phyloP scores from a whole-genome alignment of 306 rosid genomes.

The Prunus mongolica region DNA sequence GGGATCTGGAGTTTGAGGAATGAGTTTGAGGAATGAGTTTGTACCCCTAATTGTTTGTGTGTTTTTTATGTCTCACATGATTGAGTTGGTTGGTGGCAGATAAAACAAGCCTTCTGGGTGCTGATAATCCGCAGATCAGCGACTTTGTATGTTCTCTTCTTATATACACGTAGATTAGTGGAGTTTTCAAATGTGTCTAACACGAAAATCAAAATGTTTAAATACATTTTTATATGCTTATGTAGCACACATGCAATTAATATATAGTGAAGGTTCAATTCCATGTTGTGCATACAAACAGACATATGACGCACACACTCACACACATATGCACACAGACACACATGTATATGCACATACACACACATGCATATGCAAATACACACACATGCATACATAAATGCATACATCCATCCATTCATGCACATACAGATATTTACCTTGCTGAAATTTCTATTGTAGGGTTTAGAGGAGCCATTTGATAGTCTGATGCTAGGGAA shows the following conservation, averaged over 20 bases:
- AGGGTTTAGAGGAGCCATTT: constrained; percentile 68
- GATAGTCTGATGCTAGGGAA: constrained; percentile 48
- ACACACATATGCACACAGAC: not conserved
- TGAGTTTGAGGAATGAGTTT: not conserved
- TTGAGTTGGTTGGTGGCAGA: constrained; percentile 49
- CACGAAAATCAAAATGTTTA: not conserved
- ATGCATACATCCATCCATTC: not conserved
- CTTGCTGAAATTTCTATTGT: constrained; percentile 18
- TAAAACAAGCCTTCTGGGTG: constrained; percentile 51
- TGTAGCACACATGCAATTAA: not conserved
- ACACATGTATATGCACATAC: too few relatives aligned
- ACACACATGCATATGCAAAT: not conserved
- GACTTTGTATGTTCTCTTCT: constrained; percentile 55
- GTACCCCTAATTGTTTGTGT: not conserved
- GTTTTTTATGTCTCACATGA: constrained; percentile 18
- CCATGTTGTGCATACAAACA: not conserved
- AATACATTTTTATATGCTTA: not conserved
- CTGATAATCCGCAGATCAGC: constrained; percentile 43
- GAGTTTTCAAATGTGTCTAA: not conserved
- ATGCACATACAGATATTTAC: not conserved
- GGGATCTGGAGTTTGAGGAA: not conserved
- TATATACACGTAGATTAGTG: not conserved
- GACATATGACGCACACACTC: not conserved
- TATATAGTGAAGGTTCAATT: not conserved
- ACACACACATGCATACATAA: not conserved